Evolutionary conservation across 2,329 filamentous ascomycete species (phyloP), one percentile per base, ranked within the genome.

Genomic region (Stenocarpella maydis): DNA sequence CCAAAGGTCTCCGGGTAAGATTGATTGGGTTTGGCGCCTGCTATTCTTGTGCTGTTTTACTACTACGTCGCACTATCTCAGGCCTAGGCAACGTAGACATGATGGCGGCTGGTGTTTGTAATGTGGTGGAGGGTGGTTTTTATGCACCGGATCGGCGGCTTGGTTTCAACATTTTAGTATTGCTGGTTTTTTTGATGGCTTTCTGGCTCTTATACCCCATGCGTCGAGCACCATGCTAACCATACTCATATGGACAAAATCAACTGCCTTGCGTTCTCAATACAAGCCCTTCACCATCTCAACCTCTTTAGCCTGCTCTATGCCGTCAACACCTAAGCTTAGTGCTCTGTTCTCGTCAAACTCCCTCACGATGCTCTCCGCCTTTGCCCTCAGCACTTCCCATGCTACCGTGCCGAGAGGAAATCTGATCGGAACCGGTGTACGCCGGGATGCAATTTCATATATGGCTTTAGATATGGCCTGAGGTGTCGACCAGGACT

Each of bases 391-490:
- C 61, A 82, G 75, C 65, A 81, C 74, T 9, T 74, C 73, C 73
- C 77, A 83, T 17, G 80, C 74, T 63, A 81, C 80, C 12, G 75
- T 69, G 4, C 82, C 82, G 0, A 85, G 72, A 2, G 82, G 82
- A 37, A 84, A 72, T 5, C 82, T 77, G 45, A 85, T 73, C 3
- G 83, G 82, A 21, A 84, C 77, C 9, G 74, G 71, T 49, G 77
- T 55, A 0, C 78, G 79, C 0, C 76, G 73, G 47, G 74, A 79
- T 0, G 78, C 79, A 28, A 82, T 47, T 1, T 66, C 37, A 47
- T 79, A 80, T 41, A 85, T 77, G 9, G 78, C 78, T n/a, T 74
- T 74, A 0, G 79, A 81, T 1, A 84, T 73, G 14, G 70, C 73
- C 26, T 74, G 75, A 3, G 80, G 74, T 12, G 79, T 77, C 3